These are phyloP conservation scores for Penicillium oxalicum DNA, from an alignment of 2,329 filamentous ascomycete genomes.

Conservation along the genomic window DNA sequence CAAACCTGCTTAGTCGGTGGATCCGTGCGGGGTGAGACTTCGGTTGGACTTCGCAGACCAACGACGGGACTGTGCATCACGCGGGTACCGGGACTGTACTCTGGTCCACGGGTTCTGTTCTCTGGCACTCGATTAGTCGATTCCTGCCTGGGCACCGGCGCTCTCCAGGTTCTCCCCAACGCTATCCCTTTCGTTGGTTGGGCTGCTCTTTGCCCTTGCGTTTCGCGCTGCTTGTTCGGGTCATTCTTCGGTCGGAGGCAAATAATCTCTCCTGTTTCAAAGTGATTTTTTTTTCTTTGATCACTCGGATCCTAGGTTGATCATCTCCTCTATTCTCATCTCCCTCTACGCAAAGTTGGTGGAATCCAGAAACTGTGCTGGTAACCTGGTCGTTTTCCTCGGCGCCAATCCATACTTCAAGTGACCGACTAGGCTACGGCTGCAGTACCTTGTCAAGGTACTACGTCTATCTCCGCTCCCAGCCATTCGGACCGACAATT, in stretches of 20 bases:
- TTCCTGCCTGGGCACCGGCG: too few species aligned
- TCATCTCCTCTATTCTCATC: not conserved
- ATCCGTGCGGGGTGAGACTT: not conserved
- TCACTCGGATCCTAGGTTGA: not conserved
- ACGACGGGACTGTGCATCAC: too few species aligned
- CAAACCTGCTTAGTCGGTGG: slow-evolving; percentile 1
- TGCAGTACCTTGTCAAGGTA: not conserved
- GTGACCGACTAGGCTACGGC: not conserved
- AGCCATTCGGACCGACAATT: too few species aligned
- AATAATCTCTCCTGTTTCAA: too few species aligned
- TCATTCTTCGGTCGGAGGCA: too few species aligned
- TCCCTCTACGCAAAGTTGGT: not conserved
- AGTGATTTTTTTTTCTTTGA: not conserved
- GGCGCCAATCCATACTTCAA: not conserved
- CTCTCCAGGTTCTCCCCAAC: too few species aligned
- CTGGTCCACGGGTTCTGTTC: too few species aligned
- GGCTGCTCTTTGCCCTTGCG: too few species aligned
- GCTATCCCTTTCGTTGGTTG: too few species aligned
- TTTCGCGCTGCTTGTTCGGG: too few species aligned
- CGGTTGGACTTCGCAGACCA: not conserved
- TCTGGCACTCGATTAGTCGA: too few species aligned
- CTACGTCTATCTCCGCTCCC: not conserved
- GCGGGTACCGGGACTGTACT: too few species aligned
- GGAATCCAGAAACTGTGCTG: not conserved
- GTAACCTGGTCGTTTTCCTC: slow-evolving; percentile 2